Conservation (phyloP, 2,329 filamentous ascomycete species). For the Exserohilum rostratum region DNA sequence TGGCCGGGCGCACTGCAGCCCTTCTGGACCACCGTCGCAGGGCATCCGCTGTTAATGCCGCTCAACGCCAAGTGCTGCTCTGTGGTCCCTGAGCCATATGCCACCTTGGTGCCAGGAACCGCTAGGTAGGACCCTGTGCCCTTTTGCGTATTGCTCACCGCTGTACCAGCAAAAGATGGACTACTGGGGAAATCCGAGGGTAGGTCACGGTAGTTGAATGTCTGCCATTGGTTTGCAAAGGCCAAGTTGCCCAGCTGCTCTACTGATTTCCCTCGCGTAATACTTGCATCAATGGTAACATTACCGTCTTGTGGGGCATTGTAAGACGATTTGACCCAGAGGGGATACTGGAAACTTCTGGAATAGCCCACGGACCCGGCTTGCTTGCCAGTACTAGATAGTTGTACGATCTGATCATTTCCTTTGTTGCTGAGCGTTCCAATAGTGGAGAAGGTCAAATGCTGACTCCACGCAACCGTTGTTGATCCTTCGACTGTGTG, state of each 20-base stretch:
- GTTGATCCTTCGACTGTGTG: conserved; percentile 54
- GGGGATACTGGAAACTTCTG: conserved; percentile 63
- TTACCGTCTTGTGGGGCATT: conserved; percentile 49
- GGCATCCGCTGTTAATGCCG: conserved; percentile 45
- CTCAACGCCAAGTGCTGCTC: conserved; percentile 63
- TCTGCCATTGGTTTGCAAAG: conserved; percentile 67
- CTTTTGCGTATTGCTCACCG: conserved; percentile 60
- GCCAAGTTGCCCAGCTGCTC: conserved; percentile 54
- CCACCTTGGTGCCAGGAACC: conserved; percentile 53
- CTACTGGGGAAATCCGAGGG: conserved; percentile 10
- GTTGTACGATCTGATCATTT: conserved; percentile 59
- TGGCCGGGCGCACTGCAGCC: background rate
- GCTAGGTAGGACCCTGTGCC: conserved; percentile 64
- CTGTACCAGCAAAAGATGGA: conserved; percentile 45
- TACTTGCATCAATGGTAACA: conserved; percentile 54
- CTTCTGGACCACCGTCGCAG: conserved; percentile 12
- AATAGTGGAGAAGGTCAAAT: conserved; percentile 61
- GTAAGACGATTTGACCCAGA: conserved; percentile 63
- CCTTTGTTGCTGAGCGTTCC: conserved; percentile 62
- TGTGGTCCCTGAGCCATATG: conserved; percentile 62
- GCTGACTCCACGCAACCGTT: conserved; percentile 63
- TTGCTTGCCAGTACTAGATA: conserved; percentile 59
- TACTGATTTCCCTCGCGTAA: conserved; percentile 59
- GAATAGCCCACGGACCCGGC: conserved; percentile 44
- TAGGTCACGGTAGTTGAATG: conserved; percentile 53